Base-by-base conservation (phyloP, 768 basidiomycete species). In the Phlebiopsis gigantea region DNA sequence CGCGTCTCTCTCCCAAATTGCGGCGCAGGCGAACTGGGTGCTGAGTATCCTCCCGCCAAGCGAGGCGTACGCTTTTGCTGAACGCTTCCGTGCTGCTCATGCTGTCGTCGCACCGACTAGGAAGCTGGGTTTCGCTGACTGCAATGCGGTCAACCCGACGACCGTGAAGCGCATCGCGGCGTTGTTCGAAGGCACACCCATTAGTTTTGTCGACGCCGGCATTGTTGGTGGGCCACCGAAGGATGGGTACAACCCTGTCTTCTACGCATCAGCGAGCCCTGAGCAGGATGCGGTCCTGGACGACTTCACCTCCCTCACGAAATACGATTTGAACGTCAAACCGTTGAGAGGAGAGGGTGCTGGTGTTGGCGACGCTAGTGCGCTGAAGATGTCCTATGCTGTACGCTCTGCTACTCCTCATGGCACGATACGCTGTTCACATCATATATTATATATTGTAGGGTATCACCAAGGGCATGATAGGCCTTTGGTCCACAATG, bases 331-430 rank as follows among this genome's bases (percentile, higher is more conserved):
- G 21, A 78, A 75, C 62, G 68, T 80, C 9, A 75, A 73, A 15
- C 65, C 72, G 2, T 62, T 85, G 61, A 73, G 65, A 43, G 79
- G 77, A 22, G 77, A 79, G 53, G 78, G 75, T 26, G 71, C 72
- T 0, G 76, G 76, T 2, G 70, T 82, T 22, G 81, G 83, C 4
- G 81, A 79, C 60, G 83, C 82, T 1, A 84, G 82, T 58, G 81
- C 81, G 5, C 65, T 84, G 57, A 85, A 85, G 68, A 82, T 83
- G 82, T 80, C 81, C 19, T 82, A 85, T 67, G 79, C 79, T 48
- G 82, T 83, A 53, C 64, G 77, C 69, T 17, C 42, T 44, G 19
- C 43, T 51, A 8, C 14, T 21, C 42, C 31, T 42, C 28, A 22
- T 15, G 43, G 21, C 19, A 22, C 46, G 7, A 22, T 39, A 24